Conservation (phyloP, 352 stramenopile species). For the Phytophthora lateralis region DNA sequence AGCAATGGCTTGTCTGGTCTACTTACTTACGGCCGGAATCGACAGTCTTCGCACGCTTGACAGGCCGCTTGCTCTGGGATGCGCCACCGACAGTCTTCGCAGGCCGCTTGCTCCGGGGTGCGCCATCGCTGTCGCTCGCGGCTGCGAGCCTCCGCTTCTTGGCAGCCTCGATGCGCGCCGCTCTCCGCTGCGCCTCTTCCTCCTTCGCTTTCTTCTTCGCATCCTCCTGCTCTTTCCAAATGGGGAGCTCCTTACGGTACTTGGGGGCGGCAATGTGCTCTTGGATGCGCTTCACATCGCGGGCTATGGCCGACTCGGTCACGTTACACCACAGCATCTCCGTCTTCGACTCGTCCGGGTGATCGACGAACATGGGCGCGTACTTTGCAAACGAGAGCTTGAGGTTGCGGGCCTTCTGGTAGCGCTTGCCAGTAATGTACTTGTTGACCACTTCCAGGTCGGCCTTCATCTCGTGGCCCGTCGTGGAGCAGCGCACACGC, state of each 20-base stretch:
- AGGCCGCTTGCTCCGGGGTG: neutral
- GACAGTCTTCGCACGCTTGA: neutral
- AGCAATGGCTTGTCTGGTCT: conserved; percentile 8
- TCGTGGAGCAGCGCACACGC: conserved; percentile 63
- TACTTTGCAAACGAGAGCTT: conserved; percentile 60
- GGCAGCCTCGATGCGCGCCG: conserved; percentile 29
- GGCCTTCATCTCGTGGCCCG: conserved; percentile 73
- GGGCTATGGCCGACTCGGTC: conserved; percentile 59
- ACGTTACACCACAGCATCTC: conserved; percentile 71
- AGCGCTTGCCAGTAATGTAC: conserved; percentile 67
- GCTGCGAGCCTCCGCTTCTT: conserved; percentile 41
- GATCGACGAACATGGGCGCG: conserved; percentile 67
- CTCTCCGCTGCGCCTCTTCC: conserved; percentile 31
- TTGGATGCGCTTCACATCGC: conserved; percentile 54
- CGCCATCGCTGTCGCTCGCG: conserved; percentile 9
- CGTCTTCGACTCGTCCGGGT: conserved; percentile 58
- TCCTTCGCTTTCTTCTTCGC: conserved; percentile 42
- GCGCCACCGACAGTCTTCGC: neutral
- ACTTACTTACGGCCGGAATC: conserved; percentile 26
- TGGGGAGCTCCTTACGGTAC: conserved; percentile 62
- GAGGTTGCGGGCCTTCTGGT: conserved; percentile 46
- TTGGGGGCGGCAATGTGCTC: conserved; percentile 54
- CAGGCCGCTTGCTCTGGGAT: no score
- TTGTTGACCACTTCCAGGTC: conserved; percentile 51
- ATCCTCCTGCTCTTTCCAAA: conserved; percentile 56